Conservation (phyloP, 139 green algal species). For the Edaphochlamys debaryana region DNA sequence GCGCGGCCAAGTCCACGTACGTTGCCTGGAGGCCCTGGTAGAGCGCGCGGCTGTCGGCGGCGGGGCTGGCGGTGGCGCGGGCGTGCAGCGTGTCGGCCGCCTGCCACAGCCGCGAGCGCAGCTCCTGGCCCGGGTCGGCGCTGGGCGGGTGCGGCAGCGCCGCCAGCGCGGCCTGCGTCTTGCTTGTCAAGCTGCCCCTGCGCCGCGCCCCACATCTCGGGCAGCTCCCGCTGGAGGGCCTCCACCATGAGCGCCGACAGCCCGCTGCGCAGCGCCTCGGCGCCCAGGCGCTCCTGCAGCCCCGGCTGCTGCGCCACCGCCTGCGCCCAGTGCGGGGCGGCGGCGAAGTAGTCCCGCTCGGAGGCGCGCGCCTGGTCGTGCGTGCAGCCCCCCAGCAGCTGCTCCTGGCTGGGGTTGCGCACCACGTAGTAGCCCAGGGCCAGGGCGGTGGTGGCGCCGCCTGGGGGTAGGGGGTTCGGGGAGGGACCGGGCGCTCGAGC, state of each 20-base stretch:
- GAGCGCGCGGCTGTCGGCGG: neutral
- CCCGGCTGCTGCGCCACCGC: neutral
- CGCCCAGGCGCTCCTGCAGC: constrained; percentile 10
- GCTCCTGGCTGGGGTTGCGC: constrained; percentile 35
- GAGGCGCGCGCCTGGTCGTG: neutral
- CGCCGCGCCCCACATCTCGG: neutral
- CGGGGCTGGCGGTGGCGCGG: neutral
- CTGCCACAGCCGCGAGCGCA: neutral
- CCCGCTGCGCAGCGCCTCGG: neutral
- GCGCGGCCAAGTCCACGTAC: neutral
- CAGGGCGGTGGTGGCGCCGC: neutral
- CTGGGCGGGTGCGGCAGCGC: too few relatives aligned
- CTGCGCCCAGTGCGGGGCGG: neutral
- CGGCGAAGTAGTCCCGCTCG: constrained; percentile 10
- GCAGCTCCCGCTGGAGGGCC: constrained; percentile 9
- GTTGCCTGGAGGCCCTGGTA: neutral
- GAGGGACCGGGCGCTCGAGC: too few relatives aligned
- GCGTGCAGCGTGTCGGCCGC: neutral
- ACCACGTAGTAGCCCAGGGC: constrained; percentile 38
- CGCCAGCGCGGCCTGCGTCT: too few relatives aligned
- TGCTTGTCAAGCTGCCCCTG: neutral
- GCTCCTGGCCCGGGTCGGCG: too few relatives aligned
- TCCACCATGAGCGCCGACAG: constrained; percentile 14
- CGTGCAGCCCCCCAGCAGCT: constrained; percentile 16
- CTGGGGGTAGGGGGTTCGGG: too few relatives aligned